Conservation (phyloP, 2,329 filamentous ascomycete species). For the Epichloe festucae region DNA sequence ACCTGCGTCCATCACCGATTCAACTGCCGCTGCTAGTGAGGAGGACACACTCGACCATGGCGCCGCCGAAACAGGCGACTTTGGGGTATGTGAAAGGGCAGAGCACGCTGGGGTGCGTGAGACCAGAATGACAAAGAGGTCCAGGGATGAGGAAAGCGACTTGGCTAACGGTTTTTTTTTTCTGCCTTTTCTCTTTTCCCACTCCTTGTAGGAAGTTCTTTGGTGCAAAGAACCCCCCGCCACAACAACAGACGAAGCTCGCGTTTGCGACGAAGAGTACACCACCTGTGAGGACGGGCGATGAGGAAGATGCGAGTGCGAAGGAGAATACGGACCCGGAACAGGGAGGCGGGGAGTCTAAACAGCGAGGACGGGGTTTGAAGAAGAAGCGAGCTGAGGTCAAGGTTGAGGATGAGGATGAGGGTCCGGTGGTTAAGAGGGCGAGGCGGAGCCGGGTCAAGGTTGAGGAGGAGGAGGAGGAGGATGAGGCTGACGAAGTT, state of each 20-base stretch:
- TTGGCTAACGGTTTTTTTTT: neutral
- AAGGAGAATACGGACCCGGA: slow-evolving; percentile 27
- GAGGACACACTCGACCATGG: slow-evolving; percentile 21
- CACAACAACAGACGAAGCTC: slow-evolving; percentile 65
- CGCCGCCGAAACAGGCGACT: slow-evolving; percentile 61
- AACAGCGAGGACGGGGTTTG: slow-evolving; percentile 29
- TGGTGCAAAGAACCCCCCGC: slow-evolving; percentile 38
- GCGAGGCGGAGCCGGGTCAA: slow-evolving; percentile 33
- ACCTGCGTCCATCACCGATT: slow-evolving; percentile 4
- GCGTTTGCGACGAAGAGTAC: slow-evolving; percentile 53
- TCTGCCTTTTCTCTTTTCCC: neutral
- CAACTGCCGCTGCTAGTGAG: neutral
- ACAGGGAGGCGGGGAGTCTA: slow-evolving; percentile 25
- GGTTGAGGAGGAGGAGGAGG: slow-evolving; percentile 33
- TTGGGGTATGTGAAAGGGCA: slow-evolving; percentile 79
- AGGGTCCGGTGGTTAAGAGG: slow-evolving; percentile 49
- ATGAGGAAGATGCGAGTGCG: slow-evolving; percentile 14
- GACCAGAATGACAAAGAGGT: neutral
- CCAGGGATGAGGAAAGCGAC: too few relatives aligned
- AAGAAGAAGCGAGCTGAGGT: slow-evolving; percentile 7
- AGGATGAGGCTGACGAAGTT: neutral
- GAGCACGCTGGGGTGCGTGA: slow-evolving; percentile 56
- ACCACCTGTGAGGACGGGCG: slow-evolving; percentile 18
- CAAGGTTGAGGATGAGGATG: slow-evolving; percentile 30
- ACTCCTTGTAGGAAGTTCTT: slow-evolving; percentile 65